phyloP scores from a whole-genome alignment of 148 eudicot species.

The Bassia scoparia region DNA sequence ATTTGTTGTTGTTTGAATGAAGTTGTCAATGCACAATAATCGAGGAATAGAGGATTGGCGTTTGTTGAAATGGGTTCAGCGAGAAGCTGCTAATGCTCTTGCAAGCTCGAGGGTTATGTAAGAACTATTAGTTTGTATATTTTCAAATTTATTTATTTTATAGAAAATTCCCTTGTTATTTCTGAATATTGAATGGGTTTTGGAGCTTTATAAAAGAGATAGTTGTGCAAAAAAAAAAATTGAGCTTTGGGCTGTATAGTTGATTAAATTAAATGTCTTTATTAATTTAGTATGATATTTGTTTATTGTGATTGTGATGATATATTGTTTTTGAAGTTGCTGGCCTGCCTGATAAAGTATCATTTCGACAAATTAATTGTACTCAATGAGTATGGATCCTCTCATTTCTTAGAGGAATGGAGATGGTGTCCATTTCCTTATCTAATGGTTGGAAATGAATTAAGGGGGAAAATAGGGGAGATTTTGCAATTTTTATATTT shows the following conservation, averaged over 20 bases:
- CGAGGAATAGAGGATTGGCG: slow-evolving; percentile 81
- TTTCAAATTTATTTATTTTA: neutral
- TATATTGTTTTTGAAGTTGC: too few relatives aligned
- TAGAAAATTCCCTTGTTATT: neutral
- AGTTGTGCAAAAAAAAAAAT: neutral
- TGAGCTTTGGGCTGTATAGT: neutral
- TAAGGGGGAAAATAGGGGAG: too few relatives aligned
- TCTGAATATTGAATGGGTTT: neutral
- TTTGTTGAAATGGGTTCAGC: slow-evolving; percentile 84
- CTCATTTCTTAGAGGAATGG: too few relatives aligned
- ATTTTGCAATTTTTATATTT: too few relatives aligned
- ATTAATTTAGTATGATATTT: too few relatives aligned
- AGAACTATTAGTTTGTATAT: slow-evolving; percentile 19
- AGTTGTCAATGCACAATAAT: slow-evolving; percentile 78
- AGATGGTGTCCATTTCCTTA: too few relatives aligned
- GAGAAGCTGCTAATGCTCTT: slow-evolving; percentile 73
- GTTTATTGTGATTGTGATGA: too few relatives aligned
- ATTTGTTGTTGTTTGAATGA: slow-evolving; percentile 19
- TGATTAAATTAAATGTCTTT: too few relatives aligned
- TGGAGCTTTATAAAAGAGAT: neutral
- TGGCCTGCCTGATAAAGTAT: too few relatives aligned
- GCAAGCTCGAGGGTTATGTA: slow-evolving; percentile 66
- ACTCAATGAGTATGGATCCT: too few relatives aligned
- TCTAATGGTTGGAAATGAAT: too few relatives aligned
- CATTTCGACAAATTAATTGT: too few relatives aligned